Base-by-base conservation (phyloP, 2,329 filamentous ascomycete genomes). In the Penicillium crustosum region DNA sequence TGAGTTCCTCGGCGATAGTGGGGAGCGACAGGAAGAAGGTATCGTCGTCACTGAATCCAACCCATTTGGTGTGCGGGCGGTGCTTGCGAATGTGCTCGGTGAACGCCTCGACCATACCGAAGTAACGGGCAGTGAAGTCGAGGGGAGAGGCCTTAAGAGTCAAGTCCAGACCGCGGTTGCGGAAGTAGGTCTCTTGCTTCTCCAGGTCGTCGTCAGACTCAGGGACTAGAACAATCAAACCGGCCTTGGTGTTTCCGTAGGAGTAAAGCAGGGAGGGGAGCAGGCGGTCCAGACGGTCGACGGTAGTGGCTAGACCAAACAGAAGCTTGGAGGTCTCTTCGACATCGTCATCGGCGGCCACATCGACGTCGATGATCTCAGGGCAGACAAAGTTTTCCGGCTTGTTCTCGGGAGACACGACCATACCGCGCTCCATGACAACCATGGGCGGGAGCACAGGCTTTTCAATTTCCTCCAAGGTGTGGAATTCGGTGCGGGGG, bases 21-120 rank as follows among this genome's bases (percentile, higher is more conserved):
- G 73, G 68, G 23, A 78, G 68, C 31, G 74, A 76, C 31, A 74
- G 65, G 65, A 76, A 78, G 66, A 76, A 78, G 31, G 76, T 78
- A 54, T 78, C 76, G 54, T 78, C 76, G 49, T 78, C 76, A 25
- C 77, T 76, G 61, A 74, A 77, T 61, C 73, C 69, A 49, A 78
- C 70, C 76, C 76, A 78, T 25, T 66, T 72, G 48, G 74, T 77
- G 55, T 77, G 66, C 29, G 74, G 75, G 42, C 73, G 74, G 59
- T 73, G 64, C 49, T 68, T 71, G 52, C 71, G 70, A 58, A 78
- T 77, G 59, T 71, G 66, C 27, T 75, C 66, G 7, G 67, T 67
- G 60, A 78, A 77, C 1, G 73, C 75, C 60, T 75, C 67, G 9
- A 77, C 74, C 49, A 78, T 69, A 51, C 74, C 73, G 49, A 78